Conservation (phyloP, 176 grass and related monocot species). For the Stipa capillata region DNA sequence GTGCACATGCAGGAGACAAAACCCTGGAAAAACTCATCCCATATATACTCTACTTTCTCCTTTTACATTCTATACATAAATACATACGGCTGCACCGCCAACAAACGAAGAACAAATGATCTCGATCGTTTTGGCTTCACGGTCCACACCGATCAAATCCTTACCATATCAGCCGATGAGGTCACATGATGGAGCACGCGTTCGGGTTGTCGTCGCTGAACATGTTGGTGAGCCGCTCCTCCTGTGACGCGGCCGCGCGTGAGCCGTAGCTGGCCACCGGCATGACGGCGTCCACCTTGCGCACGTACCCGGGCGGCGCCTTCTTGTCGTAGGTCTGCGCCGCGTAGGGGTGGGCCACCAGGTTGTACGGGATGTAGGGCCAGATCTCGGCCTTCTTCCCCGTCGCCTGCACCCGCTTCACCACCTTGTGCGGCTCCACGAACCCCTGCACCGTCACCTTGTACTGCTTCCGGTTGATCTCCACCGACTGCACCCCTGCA, state of each 20-base stretch:
- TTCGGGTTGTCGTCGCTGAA: constrained; percentile 97
- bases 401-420: constrained; percentile 75
- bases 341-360: constrained; percentile 65
- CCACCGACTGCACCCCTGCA: constrained; percentile 75
- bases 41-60: neutral
- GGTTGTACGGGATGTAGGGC: constrained; percentile 88
- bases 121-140: no score
- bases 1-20: constrained; percentile 8
- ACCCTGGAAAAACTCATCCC: neutral
- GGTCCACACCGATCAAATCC: no score
- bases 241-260: constrained; percentile 28
- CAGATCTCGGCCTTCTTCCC: constrained; percentile 96
- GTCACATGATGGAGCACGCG: constrained; percentile 96
- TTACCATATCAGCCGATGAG: no score
- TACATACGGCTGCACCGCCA: neutral
- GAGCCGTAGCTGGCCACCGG: constrained; percentile 43
- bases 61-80: neutral
- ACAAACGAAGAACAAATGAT: neutral
- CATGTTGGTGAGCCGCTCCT: constrained; percentile 67
- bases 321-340: constrained; percentile 57
- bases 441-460: constrained; percentile 87
- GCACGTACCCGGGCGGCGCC: constrained; percentile 81
- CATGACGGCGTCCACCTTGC: constrained; percentile 58
- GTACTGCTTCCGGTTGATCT: constrained; percentile 84
- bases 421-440: constrained; percentile 65